These are phyloP conservation scores for Ruellia speciosa DNA, from an alignment of 305 asterid genomes.

Conservation along the genomic window DNA sequence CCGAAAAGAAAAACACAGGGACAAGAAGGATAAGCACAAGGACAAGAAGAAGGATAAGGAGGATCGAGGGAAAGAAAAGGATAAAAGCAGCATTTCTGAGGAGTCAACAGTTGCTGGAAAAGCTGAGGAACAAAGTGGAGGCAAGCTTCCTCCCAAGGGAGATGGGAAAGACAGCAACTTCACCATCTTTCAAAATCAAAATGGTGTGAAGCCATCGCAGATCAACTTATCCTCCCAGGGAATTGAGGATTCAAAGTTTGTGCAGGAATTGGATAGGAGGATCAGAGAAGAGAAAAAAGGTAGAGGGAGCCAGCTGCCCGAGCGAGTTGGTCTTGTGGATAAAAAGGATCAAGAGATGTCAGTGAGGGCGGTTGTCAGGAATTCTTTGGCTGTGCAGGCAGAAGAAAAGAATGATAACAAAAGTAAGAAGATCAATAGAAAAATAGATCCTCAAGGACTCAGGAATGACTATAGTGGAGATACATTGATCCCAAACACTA, in stretches of 20 bases:
- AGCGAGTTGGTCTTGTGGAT: slow-evolving; percentile 27
- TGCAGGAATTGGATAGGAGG: slow-evolving; percentile 53
- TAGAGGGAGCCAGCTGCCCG: slow-evolving; percentile 37
- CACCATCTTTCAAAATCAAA: slow-evolving; percentile 30
- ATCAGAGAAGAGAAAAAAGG: slow-evolving; percentile 40
- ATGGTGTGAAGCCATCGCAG: slow-evolving; percentile 34
- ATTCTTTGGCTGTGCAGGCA: slow-evolving; percentile 26
- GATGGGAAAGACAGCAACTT: slow-evolving; percentile 27
- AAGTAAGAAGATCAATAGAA: slow-evolving; percentile 33
- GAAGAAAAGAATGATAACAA: slow-evolving; percentile 33
- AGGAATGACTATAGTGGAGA: slow-evolving; percentile 25
- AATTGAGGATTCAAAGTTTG: slow-evolving; percentile 41
- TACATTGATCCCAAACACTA: slow-evolving; percentile 26
- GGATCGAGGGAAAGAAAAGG: slow-evolving; percentile 44
- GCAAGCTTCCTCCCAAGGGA: slow-evolving; percentile 29
- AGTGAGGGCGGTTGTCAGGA: slow-evolving; percentile 24
- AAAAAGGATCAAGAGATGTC: slow-evolving; percentile 28
- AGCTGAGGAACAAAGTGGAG: slow-evolving; percentile 31
- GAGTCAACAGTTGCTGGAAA: slow-evolving; percentile 41
- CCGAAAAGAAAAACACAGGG: slow-evolving; percentile 43
- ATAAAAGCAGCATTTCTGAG: slow-evolving; percentile 57
- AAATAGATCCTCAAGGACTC: slow-evolving; percentile 25
- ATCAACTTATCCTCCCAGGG: slow-evolving; percentile 23
- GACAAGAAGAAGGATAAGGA: slow-evolving; percentile 47
- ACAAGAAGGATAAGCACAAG: slow-evolving; percentile 45